Base-by-base conservation (phyloP, 768 basidiomycete genomes). In the Tylopilus subfusipes region DNA sequence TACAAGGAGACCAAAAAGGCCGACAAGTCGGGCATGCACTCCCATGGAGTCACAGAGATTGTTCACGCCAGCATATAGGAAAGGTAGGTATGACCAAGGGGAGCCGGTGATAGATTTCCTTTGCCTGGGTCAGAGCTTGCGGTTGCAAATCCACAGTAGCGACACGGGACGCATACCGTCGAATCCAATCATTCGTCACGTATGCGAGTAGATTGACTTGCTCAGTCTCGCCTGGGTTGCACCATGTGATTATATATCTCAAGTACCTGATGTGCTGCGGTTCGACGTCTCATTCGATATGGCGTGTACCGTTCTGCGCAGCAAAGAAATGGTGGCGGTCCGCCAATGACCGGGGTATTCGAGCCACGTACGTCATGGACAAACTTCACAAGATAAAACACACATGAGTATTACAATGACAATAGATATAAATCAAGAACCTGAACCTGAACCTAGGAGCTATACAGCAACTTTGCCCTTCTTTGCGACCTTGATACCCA, bases 401-500 rank as follows among this genome's bases (percentile, higher is more conserved):
- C 36, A 64, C 25, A 52, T 44, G 43, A 60, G 44, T 48, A 50
- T 45, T 59, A 70, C 60, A 57, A 19, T 19, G 45, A 50, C n/a
- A 36, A 59, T 49, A 53, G 36, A 56, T 48, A 56, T 43, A 50
- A 44, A 38, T 44, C 46, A 45, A 49, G 44, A 56, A 55, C 56
- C 51, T 50, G 44, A 56, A 55, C 56, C 51, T 50, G 50, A 50
- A 18, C n/a, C 27, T 19, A 56, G 46, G 22, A 48, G 27, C 27
- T 63, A 70, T 53, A 68, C 69, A 54, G 57, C 57, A 14, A 69
- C 66, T 51, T 71, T 72, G 9, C 61, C 64, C 62, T 74, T 76
- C 76, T 84, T 88, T 63, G 82, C 78, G 42, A 88, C 67, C 73
- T 89, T 88, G 68, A 93, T 91, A 1, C 90, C 90, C 40, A 93